Evolutionary conservation across 1,284 basidiomycete genomes (phyloP).

Genomic region (Boletus mariae): DNA sequence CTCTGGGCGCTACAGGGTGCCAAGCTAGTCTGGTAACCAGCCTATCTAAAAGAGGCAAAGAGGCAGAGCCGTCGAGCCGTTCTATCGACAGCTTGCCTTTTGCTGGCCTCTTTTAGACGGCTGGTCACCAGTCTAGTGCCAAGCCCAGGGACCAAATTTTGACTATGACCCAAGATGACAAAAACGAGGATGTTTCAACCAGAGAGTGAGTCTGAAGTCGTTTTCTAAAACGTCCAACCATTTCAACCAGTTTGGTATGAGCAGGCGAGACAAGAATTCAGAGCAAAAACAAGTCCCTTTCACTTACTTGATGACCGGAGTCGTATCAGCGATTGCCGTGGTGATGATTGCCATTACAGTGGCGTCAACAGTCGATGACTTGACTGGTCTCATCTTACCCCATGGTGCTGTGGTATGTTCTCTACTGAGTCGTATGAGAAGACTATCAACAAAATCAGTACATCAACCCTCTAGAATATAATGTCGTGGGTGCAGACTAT

Average conservation of each 20-base stretch:
- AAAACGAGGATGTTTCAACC: too few species aligned
- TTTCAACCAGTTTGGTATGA: neutral
- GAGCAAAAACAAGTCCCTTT: neutral
- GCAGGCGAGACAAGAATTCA: neutral
- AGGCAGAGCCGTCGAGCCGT: too few species aligned
- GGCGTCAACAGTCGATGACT: neutral
- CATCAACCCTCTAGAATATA: slow-evolving; percentile 40
- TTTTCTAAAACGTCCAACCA: neutral
- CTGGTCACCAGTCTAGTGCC: too few species aligned
- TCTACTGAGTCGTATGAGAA: neutral
- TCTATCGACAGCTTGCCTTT: too few species aligned
- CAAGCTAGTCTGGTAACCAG: too few species aligned
- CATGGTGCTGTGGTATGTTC: slow-evolving; percentile 17
- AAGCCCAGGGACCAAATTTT: neutral
- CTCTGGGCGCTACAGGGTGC: neutral
- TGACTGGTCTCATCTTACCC: neutral
- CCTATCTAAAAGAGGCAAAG: too few species aligned
- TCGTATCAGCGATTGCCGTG: neutral
- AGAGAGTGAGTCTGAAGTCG: neutral
- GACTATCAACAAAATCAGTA: slow-evolving; percentile 47
- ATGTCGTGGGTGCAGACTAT: slow-evolving; percentile 41
- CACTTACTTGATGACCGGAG: neutral
- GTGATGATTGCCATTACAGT: neutral
- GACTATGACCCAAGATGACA: neutral
- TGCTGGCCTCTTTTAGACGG: too few species aligned